Conservation (phyloP, 2,329 filamentous ascomycete genomes). For the Xylariaceae sp. region DNA sequence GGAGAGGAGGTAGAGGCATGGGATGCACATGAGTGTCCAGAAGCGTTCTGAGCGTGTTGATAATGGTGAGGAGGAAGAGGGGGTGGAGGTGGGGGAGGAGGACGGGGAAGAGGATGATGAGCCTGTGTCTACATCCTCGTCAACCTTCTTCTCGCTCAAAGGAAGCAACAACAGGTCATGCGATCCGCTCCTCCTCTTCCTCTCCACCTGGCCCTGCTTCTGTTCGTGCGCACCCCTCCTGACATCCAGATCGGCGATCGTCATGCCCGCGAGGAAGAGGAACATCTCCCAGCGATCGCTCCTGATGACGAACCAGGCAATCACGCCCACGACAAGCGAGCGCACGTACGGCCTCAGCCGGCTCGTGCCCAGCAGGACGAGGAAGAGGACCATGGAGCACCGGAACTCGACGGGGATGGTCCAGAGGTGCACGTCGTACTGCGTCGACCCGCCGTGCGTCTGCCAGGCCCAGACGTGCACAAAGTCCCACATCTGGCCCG, state of each 20-base stretch:
- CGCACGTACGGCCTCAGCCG: conserved; percentile 40
- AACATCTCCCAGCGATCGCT: conserved; percentile 50
- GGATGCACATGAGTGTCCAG: conserved; percentile 40
- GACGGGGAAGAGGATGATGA: background rate
- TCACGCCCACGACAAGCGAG: conserved; percentile 35
- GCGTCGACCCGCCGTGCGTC: conserved; percentile 41
- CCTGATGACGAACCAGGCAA: conserved; percentile 42
- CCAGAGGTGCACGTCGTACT: conserved; percentile 56
- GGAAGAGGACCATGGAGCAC: conserved; percentile 53
- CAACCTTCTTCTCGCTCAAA: conserved; percentile 19
- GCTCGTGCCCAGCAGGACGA: conserved; percentile 46
- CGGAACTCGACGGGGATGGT: conserved; percentile 58
- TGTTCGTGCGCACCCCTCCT: conserved; percentile 37
- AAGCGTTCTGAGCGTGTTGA: too few relatives aligned
- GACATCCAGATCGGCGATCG: conserved; percentile 50
- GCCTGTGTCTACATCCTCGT: too few relatives aligned
- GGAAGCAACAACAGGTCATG: conserved; percentile 20
- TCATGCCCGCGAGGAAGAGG: conserved; percentile 50
- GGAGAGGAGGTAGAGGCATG: conserved; percentile 49
- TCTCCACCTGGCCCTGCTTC: too few relatives aligned
- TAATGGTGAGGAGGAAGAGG: too few relatives aligned
- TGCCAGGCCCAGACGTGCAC: conserved; percentile 48
- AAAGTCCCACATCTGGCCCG: conserved; percentile 43
- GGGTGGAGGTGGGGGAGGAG: conserved; percentile 49
- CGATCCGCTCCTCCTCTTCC: too few relatives aligned